Evolutionary conservation across 371 early-diverging fungal genomes (phyloP).

Genomic region (Mucor saturninus): DNA sequence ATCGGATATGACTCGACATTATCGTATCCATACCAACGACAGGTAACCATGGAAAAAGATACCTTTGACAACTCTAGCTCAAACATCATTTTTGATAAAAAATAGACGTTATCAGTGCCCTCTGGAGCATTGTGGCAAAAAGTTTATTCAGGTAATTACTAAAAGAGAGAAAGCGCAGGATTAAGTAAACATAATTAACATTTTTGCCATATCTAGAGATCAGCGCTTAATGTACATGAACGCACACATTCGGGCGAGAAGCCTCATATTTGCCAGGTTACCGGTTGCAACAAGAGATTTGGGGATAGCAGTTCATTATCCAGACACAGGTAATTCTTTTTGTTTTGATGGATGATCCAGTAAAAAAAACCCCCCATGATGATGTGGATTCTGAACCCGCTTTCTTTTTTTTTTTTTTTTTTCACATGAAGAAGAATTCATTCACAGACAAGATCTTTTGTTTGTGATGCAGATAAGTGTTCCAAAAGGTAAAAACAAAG

Average conservation of each 20-base stretch:
- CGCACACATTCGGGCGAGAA: conserved; percentile 35
- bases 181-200: background rate
- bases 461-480: conserved; percentile 8
- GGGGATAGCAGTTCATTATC: conserved; percentile 36
- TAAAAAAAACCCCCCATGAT: conserved; percentile 6
- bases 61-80: too few relatives aligned
- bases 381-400: too few relatives aligned
- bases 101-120: conserved; percentile 34
- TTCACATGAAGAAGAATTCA: conserved; percentile 15
- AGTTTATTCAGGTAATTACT: conserved; percentile 35
- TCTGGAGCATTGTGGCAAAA: conserved; percentile 26
- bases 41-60: conserved; percentile 8
- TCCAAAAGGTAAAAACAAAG: conserved; percentile 9
- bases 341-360: background rate
- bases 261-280: conserved; percentile 31
- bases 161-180: background rate
- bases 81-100: too few relatives aligned
- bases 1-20: conserved; percentile 35
- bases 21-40: conserved; percentile 38
- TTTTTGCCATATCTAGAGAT: conserved; percentile 12
- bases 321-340: conserved; percentile 27
- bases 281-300: conserved; percentile 29
- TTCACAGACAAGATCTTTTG: conserved; percentile 17
- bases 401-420: background rate
- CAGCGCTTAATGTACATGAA: conserved; percentile 24